Percentiles rank a stretch among this genome's conserved stretches.
phyloP scores from a whole-genome alignment of 208 protist species.

The Trichomonas tenax region DNA sequence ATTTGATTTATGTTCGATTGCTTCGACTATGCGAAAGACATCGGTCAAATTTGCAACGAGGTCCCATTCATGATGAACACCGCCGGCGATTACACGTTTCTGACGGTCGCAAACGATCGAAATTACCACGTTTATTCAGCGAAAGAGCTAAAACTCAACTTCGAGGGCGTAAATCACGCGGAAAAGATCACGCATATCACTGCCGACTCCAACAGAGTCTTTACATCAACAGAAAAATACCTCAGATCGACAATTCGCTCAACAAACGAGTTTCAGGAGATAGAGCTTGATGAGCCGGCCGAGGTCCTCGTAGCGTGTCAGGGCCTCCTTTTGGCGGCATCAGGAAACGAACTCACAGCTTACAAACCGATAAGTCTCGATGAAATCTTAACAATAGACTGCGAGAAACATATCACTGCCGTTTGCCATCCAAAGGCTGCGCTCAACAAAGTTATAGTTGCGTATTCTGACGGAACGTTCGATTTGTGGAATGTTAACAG shows the following conservation, averaged over 20 bases:
- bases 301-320: too few relatives aligned
- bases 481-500: background rate
- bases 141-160: background rate
- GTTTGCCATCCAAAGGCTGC: background rate
- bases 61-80: background rate
- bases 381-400: background rate
- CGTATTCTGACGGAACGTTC: background rate
- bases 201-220: background rate
- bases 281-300: background rate
- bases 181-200: constrained; percentile 6
- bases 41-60: background rate
- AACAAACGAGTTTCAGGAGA: background rate
- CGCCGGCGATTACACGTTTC: background rate
- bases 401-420: background rate
- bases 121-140: constrained; percentile 11
- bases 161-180: background rate
- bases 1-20: constrained; percentile 1
- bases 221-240: background rate
- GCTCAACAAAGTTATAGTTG: background rate
- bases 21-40: background rate
- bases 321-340: background rate
- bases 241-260: background rate
- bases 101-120: background rate
- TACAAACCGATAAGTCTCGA: background rate
- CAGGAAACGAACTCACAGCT: background rate